Base-by-base conservation (phyloP, 176 grass and related monocot genomes). In the Eragrostis curvula region DNA sequence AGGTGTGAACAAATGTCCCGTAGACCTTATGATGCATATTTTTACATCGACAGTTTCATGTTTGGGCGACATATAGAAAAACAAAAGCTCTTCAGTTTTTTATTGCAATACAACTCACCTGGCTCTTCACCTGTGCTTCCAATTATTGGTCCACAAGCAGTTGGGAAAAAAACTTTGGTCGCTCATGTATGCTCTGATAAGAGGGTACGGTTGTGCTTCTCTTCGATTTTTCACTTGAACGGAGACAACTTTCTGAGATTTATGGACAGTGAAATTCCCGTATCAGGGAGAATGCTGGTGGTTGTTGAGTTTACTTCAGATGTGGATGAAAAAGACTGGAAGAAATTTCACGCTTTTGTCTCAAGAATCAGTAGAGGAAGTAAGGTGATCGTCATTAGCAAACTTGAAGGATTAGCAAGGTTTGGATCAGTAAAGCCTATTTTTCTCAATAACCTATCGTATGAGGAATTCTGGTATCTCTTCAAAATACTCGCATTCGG, bases 31-130 rank as follows among this genome's bases (percentile, higher is more conserved):
- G 64, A 80, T 27, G 12, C 63, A 12, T 43, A 68, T 11, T 32
- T 80, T 24, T 68, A 68, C 78, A 55, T 68, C 1, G 78, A 15
- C 14, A 80, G 16, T 80, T 68, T 41, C 64, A 80, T 80, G 78
- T 80, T 80, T 56, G 78, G 78, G 42, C 78, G 78, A 55, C 78
- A 68, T 24, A 41, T 15, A 0, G 78, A 78, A 2, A 78, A 78
- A 27, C 75, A 78, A 36, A 78, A 39, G 17, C 75, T 78, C 59
- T 32, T 78, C 27, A 65, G n/a, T 25, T 78, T 78, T 40, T 65
- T 66, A 20, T 32, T 78, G 43, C 17, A 78, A 2, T 28, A 36
- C 4, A 36, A 36, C 27, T 44, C 25, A 49, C 44, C 46, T 64
- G 25, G 17, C 0, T 5, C 4, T 8, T n/a, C 57, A 12, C 23